phyloP scores from a whole-genome alignment of 169 alveolate genomes.

The Cryptosporidium viatorum region DNA sequence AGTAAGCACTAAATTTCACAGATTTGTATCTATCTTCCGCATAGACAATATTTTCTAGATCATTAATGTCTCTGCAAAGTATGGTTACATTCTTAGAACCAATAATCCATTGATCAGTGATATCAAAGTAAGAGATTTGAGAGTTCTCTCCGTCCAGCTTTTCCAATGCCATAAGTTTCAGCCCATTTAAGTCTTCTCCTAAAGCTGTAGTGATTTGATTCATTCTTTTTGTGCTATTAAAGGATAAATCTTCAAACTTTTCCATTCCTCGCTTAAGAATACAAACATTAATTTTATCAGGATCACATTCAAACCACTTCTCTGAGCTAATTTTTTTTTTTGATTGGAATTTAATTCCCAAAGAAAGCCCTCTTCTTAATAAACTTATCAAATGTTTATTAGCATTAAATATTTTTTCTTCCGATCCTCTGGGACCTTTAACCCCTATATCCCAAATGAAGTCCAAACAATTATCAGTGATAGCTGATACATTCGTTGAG shows the following conservation, averaged over 20 bases:
- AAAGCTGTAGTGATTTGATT: not conserved
- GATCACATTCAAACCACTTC: slow-evolving; percentile 34
- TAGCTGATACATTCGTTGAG: not conserved
- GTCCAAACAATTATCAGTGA: slow-evolving; percentile 13
- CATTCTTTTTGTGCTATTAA: not conserved
- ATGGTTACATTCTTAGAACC: slow-evolving; percentile 67
- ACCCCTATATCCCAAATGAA: slow-evolving; percentile 60
- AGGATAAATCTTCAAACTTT: slow-evolving; percentile 21
- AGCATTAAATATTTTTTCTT: slow-evolving; percentile 4
- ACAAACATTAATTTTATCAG: slow-evolving; percentile 18
- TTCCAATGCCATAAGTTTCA: slow-evolving; percentile 33
- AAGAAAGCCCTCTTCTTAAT: slow-evolving; percentile 59
- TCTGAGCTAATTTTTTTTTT: not conserved
- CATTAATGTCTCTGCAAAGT: slow-evolving; percentile 32
- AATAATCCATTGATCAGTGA: slow-evolving; percentile 66
- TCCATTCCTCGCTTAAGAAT: slow-evolving; percentile 48
- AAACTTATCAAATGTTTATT: slow-evolving; percentile 1
- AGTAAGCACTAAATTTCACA: slow-evolving; percentile 17
- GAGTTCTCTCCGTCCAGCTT: slow-evolving; percentile 72
- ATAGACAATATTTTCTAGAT: not conserved
- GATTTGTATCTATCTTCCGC: slow-evolving; percentile 14
- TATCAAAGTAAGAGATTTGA: slow-evolving; percentile 44
- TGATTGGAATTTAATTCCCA: slow-evolving; percentile 33
- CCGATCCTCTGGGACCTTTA: slow-evolving; percentile 29
- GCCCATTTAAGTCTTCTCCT: not conserved